Conservation (phyloP, 331 rosid species). For the Prunus yedoensis region DNA sequence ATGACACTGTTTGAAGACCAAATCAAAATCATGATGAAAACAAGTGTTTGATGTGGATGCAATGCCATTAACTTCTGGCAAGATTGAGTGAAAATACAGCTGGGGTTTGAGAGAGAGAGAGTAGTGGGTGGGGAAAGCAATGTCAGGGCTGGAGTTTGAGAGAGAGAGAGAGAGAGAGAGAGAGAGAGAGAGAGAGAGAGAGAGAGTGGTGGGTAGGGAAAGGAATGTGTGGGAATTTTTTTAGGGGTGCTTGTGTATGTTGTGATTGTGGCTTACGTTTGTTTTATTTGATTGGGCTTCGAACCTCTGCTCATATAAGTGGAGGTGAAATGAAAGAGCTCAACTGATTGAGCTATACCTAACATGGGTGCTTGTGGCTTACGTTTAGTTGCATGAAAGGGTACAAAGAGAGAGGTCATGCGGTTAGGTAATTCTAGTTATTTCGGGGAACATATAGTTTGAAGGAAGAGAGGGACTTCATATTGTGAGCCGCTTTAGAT, state of each 20-base stretch:
- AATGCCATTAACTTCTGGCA: slow-evolving; percentile 14
- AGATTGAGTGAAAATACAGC: slow-evolving; percentile 1
- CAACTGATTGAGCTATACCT: too few species aligned
- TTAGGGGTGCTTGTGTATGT: too few species aligned
- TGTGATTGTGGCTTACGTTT: slow-evolving; percentile 16
- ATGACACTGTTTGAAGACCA: neutral
- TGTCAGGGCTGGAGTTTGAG: neutral
- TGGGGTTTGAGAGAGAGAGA: slow-evolving; percentile 1
- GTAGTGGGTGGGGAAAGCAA: neutral
- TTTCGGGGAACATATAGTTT: slow-evolving; percentile 1
- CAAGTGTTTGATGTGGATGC: slow-evolving; percentile 5
- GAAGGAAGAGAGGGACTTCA: slow-evolving; percentile 3
- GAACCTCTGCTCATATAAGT: neutral
- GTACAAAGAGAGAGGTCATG: neutral
- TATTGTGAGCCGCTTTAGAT: slow-evolving; percentile 14
- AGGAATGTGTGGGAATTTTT: neutral
- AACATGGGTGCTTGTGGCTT: slow-evolving; percentile 8
- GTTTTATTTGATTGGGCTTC: too few species aligned
- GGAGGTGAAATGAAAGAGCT: too few species aligned
- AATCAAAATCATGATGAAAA: neutral
- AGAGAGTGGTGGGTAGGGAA: neutral
- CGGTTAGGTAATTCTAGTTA: slow-evolving; percentile 25
- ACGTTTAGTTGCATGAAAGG: slow-evolving; percentile 23
- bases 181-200: neutral
- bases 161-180: neutral